Evolutionary conservation across 75 land plant species (phyloP).

Genomic region (Adiantum capillusveneris): DNA sequence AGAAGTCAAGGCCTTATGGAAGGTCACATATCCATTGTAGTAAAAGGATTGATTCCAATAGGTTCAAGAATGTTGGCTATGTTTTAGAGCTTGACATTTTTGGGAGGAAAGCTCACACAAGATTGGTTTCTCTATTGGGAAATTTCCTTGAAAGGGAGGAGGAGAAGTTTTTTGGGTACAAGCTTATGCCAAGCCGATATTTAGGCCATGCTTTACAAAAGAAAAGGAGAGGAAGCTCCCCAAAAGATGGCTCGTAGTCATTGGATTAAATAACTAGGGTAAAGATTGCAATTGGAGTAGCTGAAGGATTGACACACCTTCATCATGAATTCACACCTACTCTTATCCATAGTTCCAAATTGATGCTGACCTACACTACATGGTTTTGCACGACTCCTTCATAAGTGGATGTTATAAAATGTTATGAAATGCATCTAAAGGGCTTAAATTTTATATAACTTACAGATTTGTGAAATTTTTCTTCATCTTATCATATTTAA

Average conservation of each 20-base stretch:
- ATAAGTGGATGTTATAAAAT: no score
- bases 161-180: conserved; percentile 83
- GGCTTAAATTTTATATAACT: no score
- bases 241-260: conserved; percentile 60
- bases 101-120: conserved; percentile 52
- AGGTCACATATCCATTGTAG: conserved; percentile 47
- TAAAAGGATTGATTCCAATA: conserved; percentile 55
- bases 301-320: conserved; percentile 71
- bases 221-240: conserved; percentile 22
- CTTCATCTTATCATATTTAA: no score
- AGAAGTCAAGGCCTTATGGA: conserved; percentile 65
- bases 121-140: conserved; percentile 78
- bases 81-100: conserved; percentile 64
- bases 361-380: no score
- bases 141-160: conserved; percentile 78
- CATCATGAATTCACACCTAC: conserved; percentile 90
- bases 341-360: conserved; percentile 91
- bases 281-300: conserved; percentile 84
- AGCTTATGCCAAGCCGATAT: conserved; percentile 73
- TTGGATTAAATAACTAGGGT: conserved; percentile 90
- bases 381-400: no score
- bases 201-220: conserved; percentile 58
- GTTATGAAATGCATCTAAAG: no score
- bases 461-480: no score
- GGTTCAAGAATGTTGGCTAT: conserved; percentile 47